Percentiles rank a stretch among this genome's conserved stretches.
Conservation (phyloP, 768 basidiomycete species). For the Termitomyces sp. region DNA sequence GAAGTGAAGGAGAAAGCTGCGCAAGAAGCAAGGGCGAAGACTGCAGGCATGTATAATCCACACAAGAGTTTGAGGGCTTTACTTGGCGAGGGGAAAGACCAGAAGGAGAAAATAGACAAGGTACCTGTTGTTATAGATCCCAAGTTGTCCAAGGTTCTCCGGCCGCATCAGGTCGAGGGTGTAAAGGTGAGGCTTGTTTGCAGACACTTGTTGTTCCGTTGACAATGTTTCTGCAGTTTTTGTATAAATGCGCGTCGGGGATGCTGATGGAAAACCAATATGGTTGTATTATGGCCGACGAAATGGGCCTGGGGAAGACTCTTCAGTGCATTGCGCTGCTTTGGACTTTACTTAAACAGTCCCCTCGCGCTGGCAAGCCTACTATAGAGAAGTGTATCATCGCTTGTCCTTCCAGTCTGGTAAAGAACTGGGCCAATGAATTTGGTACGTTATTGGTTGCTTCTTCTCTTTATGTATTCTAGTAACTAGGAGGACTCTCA, state of each 20-base stretch:
- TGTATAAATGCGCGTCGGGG: conserved; percentile 93
- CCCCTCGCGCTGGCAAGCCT: conserved; percentile 78
- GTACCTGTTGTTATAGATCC: conserved; percentile 98
- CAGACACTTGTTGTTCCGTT: background rate
- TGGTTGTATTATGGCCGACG: conserved; percentile 99
- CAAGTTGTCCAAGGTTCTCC: conserved; percentile 74
- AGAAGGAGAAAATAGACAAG: conserved; percentile 63
- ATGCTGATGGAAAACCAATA: conserved; percentile 88
- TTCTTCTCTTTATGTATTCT: background rate
- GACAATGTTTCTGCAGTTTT: conserved; percentile 52
- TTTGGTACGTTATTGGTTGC: conserved; percentile 52
- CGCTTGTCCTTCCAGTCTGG: conserved; percentile 92
- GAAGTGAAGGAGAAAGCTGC: conserved; percentile 59
- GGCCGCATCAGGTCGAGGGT: conserved; percentile 97
- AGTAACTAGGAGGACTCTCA: conserved; percentile 21
- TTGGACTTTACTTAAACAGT: conserved; percentile 95
- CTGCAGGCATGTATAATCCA: conserved; percentile 74
- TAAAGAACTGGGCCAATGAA: conserved; percentile 99
- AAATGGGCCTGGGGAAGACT: conserved; percentile 98
- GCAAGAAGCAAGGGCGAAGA: conserved; percentile 64
- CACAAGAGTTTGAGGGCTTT: conserved; percentile 86
- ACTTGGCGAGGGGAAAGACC: conserved; percentile 65
- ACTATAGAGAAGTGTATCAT: conserved; percentile 98
- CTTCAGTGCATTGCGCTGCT: conserved; percentile 94
- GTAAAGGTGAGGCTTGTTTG: conserved; percentile 61